Evolutionary conservation across 345 rosid species (phyloP), one percentile per base, ranked within the genome.

Genomic region (Citrus reticulata): DNA sequence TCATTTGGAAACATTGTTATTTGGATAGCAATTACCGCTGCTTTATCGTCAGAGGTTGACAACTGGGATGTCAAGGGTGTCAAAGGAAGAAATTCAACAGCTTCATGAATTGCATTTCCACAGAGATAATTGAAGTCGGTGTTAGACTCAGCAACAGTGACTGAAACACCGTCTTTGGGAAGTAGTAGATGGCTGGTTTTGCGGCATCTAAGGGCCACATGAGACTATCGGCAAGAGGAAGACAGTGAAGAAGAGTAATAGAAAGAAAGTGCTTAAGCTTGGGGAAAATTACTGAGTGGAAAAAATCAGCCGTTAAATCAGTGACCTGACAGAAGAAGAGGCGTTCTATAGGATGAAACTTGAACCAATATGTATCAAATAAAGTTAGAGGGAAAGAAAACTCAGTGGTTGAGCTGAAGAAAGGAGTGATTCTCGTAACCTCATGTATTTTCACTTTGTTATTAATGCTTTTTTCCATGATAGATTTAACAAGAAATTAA

Each of bases 231-330:
- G 84, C 37, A 63, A 88, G 87, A 29, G 22, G 67, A 60, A 84
- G 85, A 34, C 59, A 84, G 62, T 74, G 72, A 27, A 34, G n/a
- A 77, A 87, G 90, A 68, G 78, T 69, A n/a, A 70, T 61, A 39
- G 90, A 84, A 32, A 85, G 79, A 17, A 85, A 84, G 54, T 58
- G 81, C 54, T 85, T 84, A 79, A 86, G 86, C n/a, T 79, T 84
- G 2, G 85, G 86, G 37, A 86, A 73, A 75, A 83, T 67, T n/a
- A 77, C 76, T 9, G 81, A 83, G 84, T 87, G 55, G 59, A 87
- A 85, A 29, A n/a, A 76, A 25, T 77, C 2, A 0, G 79, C 79
- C 42, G 82, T 77, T 75, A 76, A 71, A 20, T 76, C 24, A n/a
- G 81, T 37, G 58, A 86, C 78, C 51, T 35, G 49, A 35, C 37